phyloP scores from a whole-genome alignment of 2,329 filamentous ascomycete species.

The Colletotrichum neosansevieriae region DNA sequence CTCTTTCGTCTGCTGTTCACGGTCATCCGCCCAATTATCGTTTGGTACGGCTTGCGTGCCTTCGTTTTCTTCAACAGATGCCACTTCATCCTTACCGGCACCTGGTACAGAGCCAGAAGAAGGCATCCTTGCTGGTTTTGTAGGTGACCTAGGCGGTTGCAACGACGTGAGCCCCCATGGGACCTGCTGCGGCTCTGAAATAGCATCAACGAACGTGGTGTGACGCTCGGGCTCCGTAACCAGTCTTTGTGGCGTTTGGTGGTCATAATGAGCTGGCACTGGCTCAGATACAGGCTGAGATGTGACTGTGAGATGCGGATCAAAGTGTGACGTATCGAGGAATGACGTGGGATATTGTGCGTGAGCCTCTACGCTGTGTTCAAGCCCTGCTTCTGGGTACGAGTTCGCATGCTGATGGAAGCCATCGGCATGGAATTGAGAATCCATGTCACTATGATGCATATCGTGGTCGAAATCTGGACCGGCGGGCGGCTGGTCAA shows the following conservation, averaged over 20 bases:
- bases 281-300: conserved; percentile 15
- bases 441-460: conserved; percentile 9
- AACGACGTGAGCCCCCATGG: conserved; percentile 38
- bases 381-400: conserved; percentile 32
- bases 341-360: conserved; percentile 26
- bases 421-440: conserved; percentile 12
- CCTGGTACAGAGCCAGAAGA: neutral
- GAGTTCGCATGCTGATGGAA: conserved; percentile 23
- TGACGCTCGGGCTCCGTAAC: conserved; percentile 8
- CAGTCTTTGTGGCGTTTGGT: conserved; percentile 18
- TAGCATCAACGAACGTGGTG: conserved; percentile 22
- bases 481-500: conserved; percentile 21
- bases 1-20: neutral
- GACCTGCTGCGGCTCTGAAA: conserved; percentile 33
- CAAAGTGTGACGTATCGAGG: conserved; percentile 29
- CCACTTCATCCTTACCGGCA: neutral
- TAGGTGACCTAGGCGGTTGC: neutral
- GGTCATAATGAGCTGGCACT: conserved; percentile 7
- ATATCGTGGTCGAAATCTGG: conserved; percentile 22
- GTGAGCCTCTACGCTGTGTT: conserved; percentile 10
- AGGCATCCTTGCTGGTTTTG: neutral
- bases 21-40: conserved; percentile 22
- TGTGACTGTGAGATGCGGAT: neutral
- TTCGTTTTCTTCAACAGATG: neutral
- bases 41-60: conserved; percentile 7